A percentile compares a stretch with the other conserved stretches of the same genome.
phyloP scores from a whole-genome alignment of 441 rosid genomes.

The Raphanus hybrid region DNA sequence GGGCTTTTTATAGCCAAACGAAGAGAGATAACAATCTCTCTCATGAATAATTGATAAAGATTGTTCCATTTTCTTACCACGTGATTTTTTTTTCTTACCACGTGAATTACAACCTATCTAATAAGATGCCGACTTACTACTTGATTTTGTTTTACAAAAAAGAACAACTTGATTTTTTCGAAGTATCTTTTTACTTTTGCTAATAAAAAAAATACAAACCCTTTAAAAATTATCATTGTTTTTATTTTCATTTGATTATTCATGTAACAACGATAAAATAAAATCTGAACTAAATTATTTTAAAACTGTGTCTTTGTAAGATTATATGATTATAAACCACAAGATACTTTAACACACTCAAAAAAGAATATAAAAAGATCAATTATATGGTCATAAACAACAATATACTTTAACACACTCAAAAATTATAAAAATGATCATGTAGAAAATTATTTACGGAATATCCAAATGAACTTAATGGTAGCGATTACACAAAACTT shows the following conservation, averaged over 20 bases:
- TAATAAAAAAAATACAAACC: conserved; percentile 10
- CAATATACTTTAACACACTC: too few relatives aligned
- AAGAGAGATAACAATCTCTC: conserved; percentile 27
- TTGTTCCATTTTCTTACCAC: conserved; percentile 38
- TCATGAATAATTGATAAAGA: conserved; percentile 42
- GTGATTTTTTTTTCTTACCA: conserved; percentile 27
- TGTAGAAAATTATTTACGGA: too few relatives aligned
- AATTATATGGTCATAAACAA: too few relatives aligned
- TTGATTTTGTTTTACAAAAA: not conserved
- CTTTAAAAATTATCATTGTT: not conserved
- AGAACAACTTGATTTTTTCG: not conserved
- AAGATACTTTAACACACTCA: not conserved
- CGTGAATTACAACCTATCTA: conserved; percentile 31
- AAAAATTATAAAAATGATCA: too few relatives aligned
- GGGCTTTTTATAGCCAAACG: conserved; percentile 62
- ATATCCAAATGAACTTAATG: too few relatives aligned
- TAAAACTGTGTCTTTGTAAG: not conserved
- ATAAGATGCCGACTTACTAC: conserved; percentile 8
- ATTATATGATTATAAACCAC: too few relatives aligned
- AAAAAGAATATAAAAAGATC: too few relatives aligned
- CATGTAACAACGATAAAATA: not conserved
- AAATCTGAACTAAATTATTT: not conserved
- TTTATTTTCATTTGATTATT: not conserved
- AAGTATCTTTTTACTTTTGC: conserved; percentile 10
- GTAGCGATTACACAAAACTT: too few relatives aligned